Evolutionary conservation across 2,329 filamentous ascomycete genomes (phyloP), one percentile per base, ranked within the genome.

Genomic region (Bipolaris bicolor): DNA sequence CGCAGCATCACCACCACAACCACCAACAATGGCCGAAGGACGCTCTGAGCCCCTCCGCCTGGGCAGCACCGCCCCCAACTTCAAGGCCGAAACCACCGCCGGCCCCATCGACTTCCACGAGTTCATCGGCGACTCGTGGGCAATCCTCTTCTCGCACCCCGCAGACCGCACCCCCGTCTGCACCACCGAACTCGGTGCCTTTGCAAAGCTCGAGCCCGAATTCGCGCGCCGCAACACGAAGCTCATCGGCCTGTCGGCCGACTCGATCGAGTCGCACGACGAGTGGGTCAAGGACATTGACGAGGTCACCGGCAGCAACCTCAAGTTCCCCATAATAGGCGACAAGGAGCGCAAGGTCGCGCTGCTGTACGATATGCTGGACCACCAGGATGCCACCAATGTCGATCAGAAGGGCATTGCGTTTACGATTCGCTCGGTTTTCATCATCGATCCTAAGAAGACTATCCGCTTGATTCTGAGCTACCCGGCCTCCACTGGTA

Each of bases 101-200:
- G 88, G 87, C 57, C 81, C 81, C 52, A 88, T 90, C 74, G 82
- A 89, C 78, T 90, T 90, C 82, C 88, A 90, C 79, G 66, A 89
- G 67, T 90, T 86, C 81, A 88, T 90, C 65, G 87, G 86, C 69
- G 81, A 88, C 80, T 86, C 82, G 67, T 90, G 87, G 87, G 85
- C 87, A 59, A 81, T 90, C 62, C 82, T 90, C 65, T 90, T 90
- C 83, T 89, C 87, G 43, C 87, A 90, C 79, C 87, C 88, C 41
- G 87, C 82, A 67, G 81, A 83, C 74, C 85, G 83, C 78, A 85
- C 83, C 7, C 83, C 83, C 47, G 83, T 85, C 62, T 85, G 85
- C 80, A 87, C 85, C 55, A 88, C 85, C 49, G 85, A 87, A 77
- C 80, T 87, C 48, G 85, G 84, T 59, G 85, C 85, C 34, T 87